phyloP scores from a whole-genome alignment of 2,329 filamentous ascomycete species.

The Sclerotinia spermophila region DNA sequence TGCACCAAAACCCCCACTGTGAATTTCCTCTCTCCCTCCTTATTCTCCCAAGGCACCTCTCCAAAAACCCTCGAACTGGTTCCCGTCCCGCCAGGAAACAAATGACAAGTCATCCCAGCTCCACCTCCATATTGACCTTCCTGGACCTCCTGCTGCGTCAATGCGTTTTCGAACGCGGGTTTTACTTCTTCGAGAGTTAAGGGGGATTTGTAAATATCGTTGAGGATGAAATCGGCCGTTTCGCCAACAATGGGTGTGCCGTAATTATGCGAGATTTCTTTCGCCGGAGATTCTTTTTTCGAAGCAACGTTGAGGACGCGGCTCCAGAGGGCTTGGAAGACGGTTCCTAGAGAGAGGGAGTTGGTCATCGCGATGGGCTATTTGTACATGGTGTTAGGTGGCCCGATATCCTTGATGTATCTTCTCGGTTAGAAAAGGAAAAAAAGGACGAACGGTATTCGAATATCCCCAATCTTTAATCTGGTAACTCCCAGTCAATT shows the following conservation, averaged over 20 bases:
- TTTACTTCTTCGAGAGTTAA: constrained; percentile 53
- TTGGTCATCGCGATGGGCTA: constrained; percentile 39
- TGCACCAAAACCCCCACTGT: constrained; percentile 61
- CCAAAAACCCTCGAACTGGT: constrained; percentile 56
- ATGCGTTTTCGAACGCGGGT: constrained; percentile 50
- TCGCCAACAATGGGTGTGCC: constrained; percentile 54
- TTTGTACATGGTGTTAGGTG: background rate
- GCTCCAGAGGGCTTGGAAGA: constrained; percentile 35
- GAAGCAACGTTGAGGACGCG: constrained; percentile 25
- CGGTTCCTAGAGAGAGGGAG: constrained; percentile 39
- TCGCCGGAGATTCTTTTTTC: constrained; percentile 21
- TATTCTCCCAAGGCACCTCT: constrained; percentile 38
- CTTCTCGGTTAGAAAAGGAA: no score
- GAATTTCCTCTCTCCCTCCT: constrained; percentile 41
- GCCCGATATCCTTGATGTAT: background rate
- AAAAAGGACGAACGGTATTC: constrained; percentile 25
- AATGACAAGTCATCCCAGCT: constrained; percentile 65
- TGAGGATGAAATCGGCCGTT: constrained; percentile 61
- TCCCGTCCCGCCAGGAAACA: constrained; percentile 65
- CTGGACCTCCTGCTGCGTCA: constrained; percentile 46
- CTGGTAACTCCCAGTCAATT: constrained; percentile 34
- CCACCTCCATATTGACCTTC: constrained; percentile 65
- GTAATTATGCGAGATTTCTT: constrained; percentile 34
- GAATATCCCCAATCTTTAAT: constrained; percentile 36
- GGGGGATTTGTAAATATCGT: constrained; percentile 53